phyloP scores from a whole-genome alignment of 371 early-diverging fungal genomes.

The Mucor plumbeus region DNA sequence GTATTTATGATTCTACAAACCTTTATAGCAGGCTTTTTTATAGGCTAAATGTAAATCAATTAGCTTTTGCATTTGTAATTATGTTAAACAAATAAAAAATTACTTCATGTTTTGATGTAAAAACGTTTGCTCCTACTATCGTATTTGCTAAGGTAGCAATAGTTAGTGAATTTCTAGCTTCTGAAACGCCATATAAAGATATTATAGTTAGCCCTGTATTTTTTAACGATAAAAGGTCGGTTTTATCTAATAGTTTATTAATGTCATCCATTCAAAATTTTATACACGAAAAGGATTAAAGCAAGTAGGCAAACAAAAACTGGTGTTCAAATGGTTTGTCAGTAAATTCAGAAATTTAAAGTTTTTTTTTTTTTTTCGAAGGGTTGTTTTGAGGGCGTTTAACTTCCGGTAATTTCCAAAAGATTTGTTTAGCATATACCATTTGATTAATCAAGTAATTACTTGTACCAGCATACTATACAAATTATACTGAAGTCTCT shows the following conservation, averaged over 20 bases:
- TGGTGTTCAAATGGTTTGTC: too few species aligned
- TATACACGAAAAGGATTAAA: neutral
- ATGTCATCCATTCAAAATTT: constrained; percentile 27
- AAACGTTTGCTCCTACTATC: constrained; percentile 34
- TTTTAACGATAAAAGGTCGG: constrained; percentile 21
- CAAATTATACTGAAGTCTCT: too few species aligned
- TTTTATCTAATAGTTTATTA: constrained; percentile 27
- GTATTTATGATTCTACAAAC: constrained; percentile 9
- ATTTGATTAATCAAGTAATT: too few species aligned
- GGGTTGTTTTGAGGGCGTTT: too few species aligned
- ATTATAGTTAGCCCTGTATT: constrained; percentile 25
- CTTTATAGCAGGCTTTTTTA: constrained; percentile 13
- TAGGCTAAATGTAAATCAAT: constrained; percentile 2
- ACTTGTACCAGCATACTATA: too few species aligned
- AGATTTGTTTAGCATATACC: too few species aligned
- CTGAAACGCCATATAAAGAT: constrained; percentile 31
- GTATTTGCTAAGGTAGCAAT: constrained; percentile 38
- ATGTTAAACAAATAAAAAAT: neutral
- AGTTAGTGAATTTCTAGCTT: constrained; percentile 17
- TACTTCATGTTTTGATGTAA: constrained; percentile 21
- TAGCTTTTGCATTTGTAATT: neutral
- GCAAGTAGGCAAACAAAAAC: too few species aligned
- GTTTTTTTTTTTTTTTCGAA: too few species aligned
- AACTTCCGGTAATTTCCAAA: too few species aligned
- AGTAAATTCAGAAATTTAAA: too few species aligned